Evolutionary conservation across 345 rosid species (phyloP).

Genomic region (Bruguiera sexangula): DNA sequence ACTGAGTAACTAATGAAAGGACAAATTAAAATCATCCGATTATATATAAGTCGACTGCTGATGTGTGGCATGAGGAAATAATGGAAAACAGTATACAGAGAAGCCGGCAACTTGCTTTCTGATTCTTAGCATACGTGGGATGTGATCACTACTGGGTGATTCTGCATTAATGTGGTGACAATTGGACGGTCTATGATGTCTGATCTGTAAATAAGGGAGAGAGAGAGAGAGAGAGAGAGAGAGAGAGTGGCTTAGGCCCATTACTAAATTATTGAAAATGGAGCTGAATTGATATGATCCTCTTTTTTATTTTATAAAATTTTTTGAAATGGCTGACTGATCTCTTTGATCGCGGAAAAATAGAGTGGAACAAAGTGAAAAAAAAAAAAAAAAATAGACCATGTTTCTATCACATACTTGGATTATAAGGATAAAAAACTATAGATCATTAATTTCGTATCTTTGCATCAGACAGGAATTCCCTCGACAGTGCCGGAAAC

Average conservation of each 20-base stretch:
- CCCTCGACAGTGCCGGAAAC: no score
- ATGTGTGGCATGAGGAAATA: neutral
- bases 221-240: neutral
- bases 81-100: neutral
- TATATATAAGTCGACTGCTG: neutral
- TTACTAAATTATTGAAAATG: conserved; percentile 7
- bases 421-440: no score
- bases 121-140: neutral
- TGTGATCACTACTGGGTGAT: neutral
- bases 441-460: no score
- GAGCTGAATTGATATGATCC: neutral
- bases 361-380: no score
- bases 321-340: no score
- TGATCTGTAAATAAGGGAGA: neutral
- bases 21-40: neutral
- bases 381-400: no score
- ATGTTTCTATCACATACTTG: no score
- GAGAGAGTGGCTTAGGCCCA: neutral
- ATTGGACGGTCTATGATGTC: conserved; percentile 1
- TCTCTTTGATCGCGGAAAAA: no score
- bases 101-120: conserved; percentile 7
- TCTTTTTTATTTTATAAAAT: no score
- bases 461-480: no score
- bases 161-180: neutral
- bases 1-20: no score